Base-by-base conservation (phyloP, 208 protist genomes). In the Crithidia expoeki region DNA sequence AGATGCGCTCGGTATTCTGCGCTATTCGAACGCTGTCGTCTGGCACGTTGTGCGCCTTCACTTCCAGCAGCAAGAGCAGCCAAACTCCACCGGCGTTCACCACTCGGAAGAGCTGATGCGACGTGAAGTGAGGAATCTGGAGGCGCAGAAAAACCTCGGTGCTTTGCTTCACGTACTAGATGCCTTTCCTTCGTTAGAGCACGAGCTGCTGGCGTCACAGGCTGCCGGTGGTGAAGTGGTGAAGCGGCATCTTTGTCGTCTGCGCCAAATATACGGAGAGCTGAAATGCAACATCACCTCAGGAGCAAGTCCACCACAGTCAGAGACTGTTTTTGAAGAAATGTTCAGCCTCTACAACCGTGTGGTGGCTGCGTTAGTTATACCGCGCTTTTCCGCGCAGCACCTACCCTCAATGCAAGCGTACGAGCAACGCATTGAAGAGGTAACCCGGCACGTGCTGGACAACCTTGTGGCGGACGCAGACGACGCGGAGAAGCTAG, bases 281-380 rank as follows among this genome's bases (percentile, higher is more conserved):
- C 50, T 66, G 9, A n/a, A n/a, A n/a, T n/a, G n/a, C n/a, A n/a
- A n/a, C 38, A 59, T 19, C 17, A 33, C 44, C 4, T 28, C 33
- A 28, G 23, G 7, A 44, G 30, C 27, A 21, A 3, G 1, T n/a
- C 11, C 33, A 6, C 53, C 53, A 27, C 53, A 4, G 53, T 23
- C 25, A n/a, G 19, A 59, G 16, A 3, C 4, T 1, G 16, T 34
- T 23, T 46, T 65, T 16, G 25, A 46, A 5, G 77, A 83, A 27
- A 83, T 83, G 60, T 25, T 51, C 16, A 5, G 34, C 5, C 59
- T 83, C 4, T 83, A 83, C 46, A 52, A 79, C 56, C 77, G 77
- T 30, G 42, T 83, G n/a, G 77, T 83, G 21, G 57, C 77, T 11
- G 57, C 67, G 5, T 40, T 78, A 19, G 77, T 83, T 3, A 47